Conservation (phyloP, 768 basidiomycete species). For the Epithele typhae region DNA sequence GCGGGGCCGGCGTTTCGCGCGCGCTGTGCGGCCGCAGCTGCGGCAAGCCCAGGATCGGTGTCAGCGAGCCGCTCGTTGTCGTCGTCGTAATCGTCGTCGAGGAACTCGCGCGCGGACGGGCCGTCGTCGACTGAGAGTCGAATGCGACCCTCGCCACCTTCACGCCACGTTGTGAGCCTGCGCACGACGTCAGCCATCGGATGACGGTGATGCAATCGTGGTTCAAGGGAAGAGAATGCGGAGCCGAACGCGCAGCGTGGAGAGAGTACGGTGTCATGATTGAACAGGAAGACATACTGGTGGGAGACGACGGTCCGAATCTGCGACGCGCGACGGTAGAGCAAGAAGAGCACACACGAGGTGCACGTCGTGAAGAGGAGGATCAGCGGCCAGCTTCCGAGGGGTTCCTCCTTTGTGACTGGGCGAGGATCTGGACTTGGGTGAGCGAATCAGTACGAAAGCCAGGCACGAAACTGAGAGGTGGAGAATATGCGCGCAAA, state of each 20-base stretch:
- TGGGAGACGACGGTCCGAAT: conserved; percentile 59
- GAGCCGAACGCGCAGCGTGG: too few relatives aligned
- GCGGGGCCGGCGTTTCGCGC: conserved; percentile 7
- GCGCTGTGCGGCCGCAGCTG: conserved; percentile 16
- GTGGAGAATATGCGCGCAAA: too few relatives aligned
- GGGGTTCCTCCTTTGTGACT: conserved; percentile 59
- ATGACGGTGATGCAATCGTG: too few relatives aligned
- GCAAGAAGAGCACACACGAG: conserved; percentile 51
- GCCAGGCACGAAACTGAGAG: too few relatives aligned
- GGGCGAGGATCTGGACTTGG: conserved; percentile 48
- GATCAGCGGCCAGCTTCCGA: conserved; percentile 51
- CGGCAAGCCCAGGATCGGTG: conserved; percentile 19
- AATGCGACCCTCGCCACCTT: conserved; percentile 48
- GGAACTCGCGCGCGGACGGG: conserved; percentile 62
- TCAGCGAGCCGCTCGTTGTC: conserved; percentile 34
- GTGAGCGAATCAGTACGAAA: conserved; percentile 11
- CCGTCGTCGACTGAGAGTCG: conserved; percentile 69
- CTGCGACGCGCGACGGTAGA: conserved; percentile 58
- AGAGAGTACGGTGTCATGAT: not conserved
- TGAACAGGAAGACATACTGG: conserved; percentile 38
- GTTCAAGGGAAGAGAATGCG: too few relatives aligned
- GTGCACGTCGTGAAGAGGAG: conserved; percentile 56
- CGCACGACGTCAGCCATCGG: too few relatives aligned
- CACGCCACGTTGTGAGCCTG: conserved; percentile 56
- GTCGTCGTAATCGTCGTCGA: conserved; percentile 57